Base-by-base conservation (phyloP, 371 early-diverging fungal genomes). In the Nematocida parisii region DNA sequence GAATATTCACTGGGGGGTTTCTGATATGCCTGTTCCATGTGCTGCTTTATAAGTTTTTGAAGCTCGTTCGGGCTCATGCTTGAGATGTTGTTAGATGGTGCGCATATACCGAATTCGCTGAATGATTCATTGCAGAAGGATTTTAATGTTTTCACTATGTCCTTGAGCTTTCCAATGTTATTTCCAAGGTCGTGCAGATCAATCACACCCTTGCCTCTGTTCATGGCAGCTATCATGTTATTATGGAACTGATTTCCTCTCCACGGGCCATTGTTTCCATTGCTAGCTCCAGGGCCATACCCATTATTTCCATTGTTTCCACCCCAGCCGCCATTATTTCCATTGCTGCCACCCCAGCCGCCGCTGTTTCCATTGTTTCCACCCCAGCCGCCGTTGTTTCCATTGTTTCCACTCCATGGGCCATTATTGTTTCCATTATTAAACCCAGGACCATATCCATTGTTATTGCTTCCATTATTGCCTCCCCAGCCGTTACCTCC, bases 171-270 rank as follows among this genome's bases (percentile, higher is more conserved):
- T 6, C 9, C 40, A 55, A 75, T 42, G 40, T 70, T 75, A 45
- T 54, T 54, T 20, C 68, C 60, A 5, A 75, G 56, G n/a, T 75
- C 75, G n/a, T 70, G 40, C 3, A 75, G 27, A 42, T 75, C 40
- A 13, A 75, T 64, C 2, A 74, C 55, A 27, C 13, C 20, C 7
- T 39, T 54, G 1, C 56, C 60, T 18, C 61, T 57, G 15, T 20
- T 50, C 15, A 20, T 11, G 15, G 24, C 24, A 15, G 42, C 47
- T 7, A 66, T 11, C 20, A n/a, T 71, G 11, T 20, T 33, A 66
- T 42, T 22, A 33, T 9, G 66, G 11, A 18, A n/a, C 13, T 20
- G 9, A 42, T 27, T 60, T 22, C 9, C 11, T 13, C 22, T 15
- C 22, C 22, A 67, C 5, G 22, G 24, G 11, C 22, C 11, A 20